These are phyloP conservation scores for Cladophialophora immunda DNA, from an alignment of 2,329 filamentous ascomycete genomes.

Conservation along the genomic window DNA sequence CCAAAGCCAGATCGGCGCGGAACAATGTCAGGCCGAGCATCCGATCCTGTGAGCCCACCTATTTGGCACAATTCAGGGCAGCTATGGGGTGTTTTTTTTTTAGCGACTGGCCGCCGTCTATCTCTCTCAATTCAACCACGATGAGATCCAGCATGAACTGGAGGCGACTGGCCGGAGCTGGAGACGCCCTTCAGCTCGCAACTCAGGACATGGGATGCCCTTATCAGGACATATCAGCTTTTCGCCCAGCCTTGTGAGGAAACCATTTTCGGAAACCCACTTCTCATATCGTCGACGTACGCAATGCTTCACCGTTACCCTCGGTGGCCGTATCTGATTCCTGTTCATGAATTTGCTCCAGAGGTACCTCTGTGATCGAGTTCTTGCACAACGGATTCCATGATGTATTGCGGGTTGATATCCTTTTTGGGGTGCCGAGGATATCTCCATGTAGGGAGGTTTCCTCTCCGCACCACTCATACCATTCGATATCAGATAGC, in stretches of 20 bases:
- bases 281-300: neutral
- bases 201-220: neutral
- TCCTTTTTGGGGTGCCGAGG: neutral
- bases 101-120: too few relatives aligned
- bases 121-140: too few relatives aligned
- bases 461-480: neutral
- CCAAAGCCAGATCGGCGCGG: slow-evolving; percentile 4
- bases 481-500: neutral
- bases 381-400: neutral
- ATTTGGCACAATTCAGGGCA: too few relatives aligned
- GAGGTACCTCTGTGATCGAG: neutral
- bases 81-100: too few relatives aligned
- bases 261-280: slow-evolving; percentile 12
- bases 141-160: neutral
- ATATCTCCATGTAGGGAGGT: neutral
- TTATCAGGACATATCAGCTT: neutral
- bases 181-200: neutral
- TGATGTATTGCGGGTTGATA: neutral
- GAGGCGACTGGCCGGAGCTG: neutral
- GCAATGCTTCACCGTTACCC: neutral
- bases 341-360: neutral
- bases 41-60: neutral
- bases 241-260: slow-evolving; percentile 2
- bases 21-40: slow-evolving; percentile 3
- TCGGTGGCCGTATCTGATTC: neutral